Base-by-base conservation (phyloP, 2,329 filamentous ascomycete species). In the Ustulina deusta region DNA sequence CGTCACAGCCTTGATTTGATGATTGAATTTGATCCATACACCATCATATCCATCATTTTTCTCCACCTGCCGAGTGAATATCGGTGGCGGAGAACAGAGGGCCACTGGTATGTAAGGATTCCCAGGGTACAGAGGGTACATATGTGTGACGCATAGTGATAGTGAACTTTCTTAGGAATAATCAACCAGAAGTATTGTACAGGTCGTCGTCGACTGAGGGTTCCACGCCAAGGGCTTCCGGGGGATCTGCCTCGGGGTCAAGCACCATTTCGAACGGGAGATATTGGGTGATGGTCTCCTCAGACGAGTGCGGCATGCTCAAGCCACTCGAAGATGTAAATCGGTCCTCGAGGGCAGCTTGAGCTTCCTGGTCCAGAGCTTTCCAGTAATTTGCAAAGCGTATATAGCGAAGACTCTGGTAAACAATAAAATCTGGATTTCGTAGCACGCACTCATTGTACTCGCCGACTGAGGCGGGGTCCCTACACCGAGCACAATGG, bases 391-490 rank as follows among this genome's bases (percentile, higher is more conserved):
- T 77, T 17, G 76, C 61, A 40, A 71, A 29, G 17, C 58, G 55
- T 10, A 77, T 55, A 36, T 66, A 68, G 48, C 65, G 63, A 32
- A 75, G 57, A n/a, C 64, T 65, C 46, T 63, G 74, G 9, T 60
- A 52, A 38, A 67, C 42, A 44, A 72, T 69, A 51, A 72, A 76
- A 49, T 75, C 73, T 20, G 71, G 64, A 44, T 75, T 55, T 20
- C 62, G 57, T 55, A 40, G 51, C 27, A 76, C 67, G 22, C 72
- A 74, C 20, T 75, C 34, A 66, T 77, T 76, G 69, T 75, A 77
- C 61, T 76, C 74, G 22, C 72, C 63, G 61, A 76, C 68, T 7
- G 76, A 74, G 25, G 72, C 76, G 67, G 75, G 76, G 49, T 76
- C 75, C 48, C 72, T 25, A 46, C 77, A 77, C 57, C 55, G 61